phyloP scores from a whole-genome alignment of 257 asterid genomes.

The Penstemon newberryi region DNA sequence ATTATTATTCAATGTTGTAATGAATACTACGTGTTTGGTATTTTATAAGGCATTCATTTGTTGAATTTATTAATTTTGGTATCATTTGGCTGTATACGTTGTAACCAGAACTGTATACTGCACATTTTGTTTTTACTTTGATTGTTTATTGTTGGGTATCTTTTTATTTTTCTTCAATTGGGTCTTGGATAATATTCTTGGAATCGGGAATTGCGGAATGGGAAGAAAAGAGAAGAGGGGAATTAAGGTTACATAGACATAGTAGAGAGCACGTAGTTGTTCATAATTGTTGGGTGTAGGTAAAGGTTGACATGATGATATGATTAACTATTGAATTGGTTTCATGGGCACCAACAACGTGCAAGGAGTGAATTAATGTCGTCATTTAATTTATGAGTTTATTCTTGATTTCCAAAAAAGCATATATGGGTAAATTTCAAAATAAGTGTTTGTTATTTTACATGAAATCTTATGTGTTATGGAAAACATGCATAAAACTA shows the following conservation, averaged over 20 bases:
- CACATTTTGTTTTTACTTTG: too few relatives aligned
- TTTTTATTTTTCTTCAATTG: background rate
- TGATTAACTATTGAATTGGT: background rate
- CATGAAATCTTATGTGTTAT: too few relatives aligned
- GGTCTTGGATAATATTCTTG: too few relatives aligned
- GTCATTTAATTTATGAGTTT: background rate
- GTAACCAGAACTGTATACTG: too few relatives aligned
- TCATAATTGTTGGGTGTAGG: background rate
- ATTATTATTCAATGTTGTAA: background rate
- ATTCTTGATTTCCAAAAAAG: too few relatives aligned
- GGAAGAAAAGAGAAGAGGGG: background rate
- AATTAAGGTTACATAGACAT: background rate
- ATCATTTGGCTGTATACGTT: background rate
- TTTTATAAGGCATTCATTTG: background rate
- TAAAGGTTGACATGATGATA: conserved; percentile 1
- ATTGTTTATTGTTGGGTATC: too few relatives aligned
- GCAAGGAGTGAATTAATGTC: background rate
- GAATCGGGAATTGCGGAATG: background rate
- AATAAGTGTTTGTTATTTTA: too few relatives aligned
- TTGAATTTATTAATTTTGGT: too few relatives aligned
- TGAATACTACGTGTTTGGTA: background rate
- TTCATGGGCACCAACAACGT: conserved; percentile 1
- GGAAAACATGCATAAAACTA: too few relatives aligned
- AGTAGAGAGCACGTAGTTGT: conserved; percentile 37
- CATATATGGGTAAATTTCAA: too few relatives aligned